Conservation (phyloP, 2,329 filamentous ascomycete genomes). For the Colletotrichum costaricense region DNA sequence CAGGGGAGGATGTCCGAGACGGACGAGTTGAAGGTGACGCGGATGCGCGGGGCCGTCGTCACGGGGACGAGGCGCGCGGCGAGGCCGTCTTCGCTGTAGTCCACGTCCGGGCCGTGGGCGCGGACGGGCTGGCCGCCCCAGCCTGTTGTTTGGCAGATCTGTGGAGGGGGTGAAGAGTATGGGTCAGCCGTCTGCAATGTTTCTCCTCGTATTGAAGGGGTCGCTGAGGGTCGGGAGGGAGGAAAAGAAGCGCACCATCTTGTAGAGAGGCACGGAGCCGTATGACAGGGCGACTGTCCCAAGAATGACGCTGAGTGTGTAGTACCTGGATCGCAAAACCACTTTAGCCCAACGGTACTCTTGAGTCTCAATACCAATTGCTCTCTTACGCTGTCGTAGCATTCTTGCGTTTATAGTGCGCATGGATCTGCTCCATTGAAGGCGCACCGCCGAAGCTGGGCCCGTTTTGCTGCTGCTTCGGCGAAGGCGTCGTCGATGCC, state of each 20-base stretch:
- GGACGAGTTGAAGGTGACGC: conserved; percentile 95
- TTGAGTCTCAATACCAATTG: not conserved
- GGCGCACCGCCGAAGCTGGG: conserved; percentile 38
- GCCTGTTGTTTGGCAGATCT: conserved; percentile 87
- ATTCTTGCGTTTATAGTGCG: conserved; percentile 75
- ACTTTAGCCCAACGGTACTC: conserved; percentile 36
- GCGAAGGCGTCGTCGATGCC: conserved; percentile 44
- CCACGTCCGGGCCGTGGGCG: conserved; percentile 69
- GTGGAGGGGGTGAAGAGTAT: conserved; percentile 26
- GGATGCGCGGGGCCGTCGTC: conserved; percentile 83
- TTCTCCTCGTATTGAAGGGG: not conserved
- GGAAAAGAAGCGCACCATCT: conserved; percentile 70
- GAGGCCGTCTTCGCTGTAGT: conserved; percentile 66
- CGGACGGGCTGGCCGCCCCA: conserved; percentile 95
- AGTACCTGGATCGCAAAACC: conserved; percentile 64
- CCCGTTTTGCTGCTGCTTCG: conserved; percentile 40
- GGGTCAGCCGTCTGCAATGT: too few relatives aligned
- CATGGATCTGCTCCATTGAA: conserved; percentile 72
- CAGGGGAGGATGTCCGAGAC: conserved; percentile 96
- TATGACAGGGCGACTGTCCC: conserved; percentile 85
- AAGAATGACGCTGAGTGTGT: conserved; percentile 80
- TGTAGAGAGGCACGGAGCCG: conserved; percentile 87
- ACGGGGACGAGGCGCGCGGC: conserved; percentile 84
- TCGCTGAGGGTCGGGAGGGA: not conserved
- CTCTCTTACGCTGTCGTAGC: conserved; percentile 61